Base-by-base conservation (phyloP, 768 basidiomycete species). In the Podaxis rugospora region DNA sequence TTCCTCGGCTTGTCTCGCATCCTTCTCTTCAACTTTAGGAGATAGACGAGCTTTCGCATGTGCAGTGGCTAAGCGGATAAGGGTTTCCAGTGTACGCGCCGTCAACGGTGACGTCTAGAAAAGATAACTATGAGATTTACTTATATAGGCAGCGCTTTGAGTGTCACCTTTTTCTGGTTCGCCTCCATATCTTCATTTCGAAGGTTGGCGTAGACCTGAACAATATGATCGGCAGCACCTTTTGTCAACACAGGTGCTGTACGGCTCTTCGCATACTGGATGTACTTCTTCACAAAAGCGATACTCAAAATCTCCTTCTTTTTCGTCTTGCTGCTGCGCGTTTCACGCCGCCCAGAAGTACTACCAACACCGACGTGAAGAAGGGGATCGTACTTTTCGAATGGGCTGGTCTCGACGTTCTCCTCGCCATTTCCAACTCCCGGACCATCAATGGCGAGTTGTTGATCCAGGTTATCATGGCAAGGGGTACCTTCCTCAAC, bases 21-120 rank as follows among this genome's bases (percentile, higher is more conserved):
- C 97, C 2, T 78, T 76, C 69, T 89, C 83, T 67, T 92, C 87
- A 10, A 99, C 92, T 65, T 90, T 90, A 47, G 83, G 62, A 6
- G 95, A 95, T 7, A 99, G 81, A 18, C 96, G 88, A 14, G 94
- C 87, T 74, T 99, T 99, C 49, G 97, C 97, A 74, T 99, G 97
- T 0, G 97, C 97, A 16, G 96, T 99, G 4, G 97, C 87, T 7
- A 99, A 83, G 79, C 97, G 97, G 73, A 99, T 99, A 51, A 99
- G 83, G 0, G 97, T 99, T 75, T 99, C 97, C 62, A 99, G 86
- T 2, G 97, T 97, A 83, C 97, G 95, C 18, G 97, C 96, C 2
- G 97, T 99, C 66, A 99, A 77, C 9, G 97, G 97, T 4, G 96
- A 92, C 3, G 97, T 99, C 96, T 98, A 70, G 36, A 51, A 66